Evolutionary conservation across 164 flowering plant species (phyloP).

Genomic region (Tetrastigma voinierianum): DNA sequence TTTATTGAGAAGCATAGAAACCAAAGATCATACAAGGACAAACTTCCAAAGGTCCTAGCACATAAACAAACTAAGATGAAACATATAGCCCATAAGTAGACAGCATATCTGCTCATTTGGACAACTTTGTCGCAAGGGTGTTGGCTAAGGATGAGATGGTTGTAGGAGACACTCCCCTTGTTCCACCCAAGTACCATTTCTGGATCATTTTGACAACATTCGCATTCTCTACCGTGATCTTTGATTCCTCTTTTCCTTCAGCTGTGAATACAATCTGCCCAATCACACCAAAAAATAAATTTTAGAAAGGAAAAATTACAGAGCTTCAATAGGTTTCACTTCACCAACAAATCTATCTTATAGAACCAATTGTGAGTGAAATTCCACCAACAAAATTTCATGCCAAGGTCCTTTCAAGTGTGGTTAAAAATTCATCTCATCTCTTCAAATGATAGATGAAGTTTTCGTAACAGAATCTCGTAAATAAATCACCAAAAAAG

Average conservation of each 20-base stretch:
- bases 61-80: not conserved
- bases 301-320: no score
- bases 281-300: not conserved
- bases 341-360: no score
- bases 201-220: slow-evolving; percentile 81
- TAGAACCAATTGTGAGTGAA: no score
- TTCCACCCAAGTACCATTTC: slow-evolving; percentile 94
- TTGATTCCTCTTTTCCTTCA: slow-evolving; percentile 76
- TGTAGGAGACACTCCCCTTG: slow-evolving; percentile 66
- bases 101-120: slow-evolving; percentile 23
- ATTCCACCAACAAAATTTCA: no score
- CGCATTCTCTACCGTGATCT: slow-evolving; percentile 63
- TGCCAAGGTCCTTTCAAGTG: no score
- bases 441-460: no score
- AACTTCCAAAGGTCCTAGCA: not conserved
- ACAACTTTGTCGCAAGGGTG: slow-evolving; percentile 46
- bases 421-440: no score
- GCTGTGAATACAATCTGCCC: slow-evolving; percentile 50
- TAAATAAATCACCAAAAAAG: no score
- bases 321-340: no score
- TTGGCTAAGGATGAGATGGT: slow-evolving; percentile 65
- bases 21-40: not conserved
- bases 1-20: no score
- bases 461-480: no score
- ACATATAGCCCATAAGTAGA: not conserved